These are phyloP conservation scores for Megacollybia marginata DNA, from an alignment of 768 basidiomycete genomes.

Conservation along the genomic window DNA sequence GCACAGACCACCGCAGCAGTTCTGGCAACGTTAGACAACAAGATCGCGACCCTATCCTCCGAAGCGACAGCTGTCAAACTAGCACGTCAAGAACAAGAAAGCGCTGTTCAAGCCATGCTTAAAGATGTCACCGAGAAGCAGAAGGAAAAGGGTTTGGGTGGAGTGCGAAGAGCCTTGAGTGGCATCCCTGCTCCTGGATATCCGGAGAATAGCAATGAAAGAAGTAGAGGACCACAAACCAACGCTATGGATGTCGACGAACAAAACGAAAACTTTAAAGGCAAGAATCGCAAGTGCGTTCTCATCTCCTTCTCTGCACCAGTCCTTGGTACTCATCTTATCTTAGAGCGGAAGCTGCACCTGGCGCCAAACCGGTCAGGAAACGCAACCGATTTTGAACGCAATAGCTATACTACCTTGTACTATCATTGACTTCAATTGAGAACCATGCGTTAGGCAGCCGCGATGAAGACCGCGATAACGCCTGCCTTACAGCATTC, in stretches of 20 bases:
- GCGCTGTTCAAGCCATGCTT: constrained; percentile 39
- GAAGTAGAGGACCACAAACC: constrained; percentile 6
- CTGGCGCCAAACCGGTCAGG: constrained; percentile 39
- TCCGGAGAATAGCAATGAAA: not conserved
- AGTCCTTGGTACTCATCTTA: not conserved
- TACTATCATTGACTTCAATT: not conserved
- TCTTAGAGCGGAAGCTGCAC: constrained; percentile 1
- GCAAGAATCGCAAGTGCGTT: constrained; percentile 59
- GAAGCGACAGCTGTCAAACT: constrained; percentile 32
- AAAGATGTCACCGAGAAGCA: constrained; percentile 59
- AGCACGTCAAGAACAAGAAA: constrained; percentile 50
- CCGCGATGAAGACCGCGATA: not conserved
- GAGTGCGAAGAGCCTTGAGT: constrained; percentile 17
- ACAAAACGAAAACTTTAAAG: constrained; percentile 32
- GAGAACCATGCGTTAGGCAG: not conserved
- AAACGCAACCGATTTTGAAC: constrained; percentile 52
- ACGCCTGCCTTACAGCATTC: not conserved
- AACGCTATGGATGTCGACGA: constrained; percentile 65
- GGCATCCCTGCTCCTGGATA: constrained; percentile 2
- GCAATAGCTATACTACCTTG: not conserved
- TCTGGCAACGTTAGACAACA: constrained; percentile 63
- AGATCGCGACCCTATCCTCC: constrained; percentile 47
- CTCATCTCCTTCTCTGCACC: not conserved
- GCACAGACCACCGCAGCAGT: constrained; percentile 64
- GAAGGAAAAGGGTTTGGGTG: constrained; percentile 40